These are phyloP conservation scores for Cutaneotrichosporon daszewskae DNA, from an alignment of 1,284 basidiomycete species.

Conservation along the genomic window DNA sequence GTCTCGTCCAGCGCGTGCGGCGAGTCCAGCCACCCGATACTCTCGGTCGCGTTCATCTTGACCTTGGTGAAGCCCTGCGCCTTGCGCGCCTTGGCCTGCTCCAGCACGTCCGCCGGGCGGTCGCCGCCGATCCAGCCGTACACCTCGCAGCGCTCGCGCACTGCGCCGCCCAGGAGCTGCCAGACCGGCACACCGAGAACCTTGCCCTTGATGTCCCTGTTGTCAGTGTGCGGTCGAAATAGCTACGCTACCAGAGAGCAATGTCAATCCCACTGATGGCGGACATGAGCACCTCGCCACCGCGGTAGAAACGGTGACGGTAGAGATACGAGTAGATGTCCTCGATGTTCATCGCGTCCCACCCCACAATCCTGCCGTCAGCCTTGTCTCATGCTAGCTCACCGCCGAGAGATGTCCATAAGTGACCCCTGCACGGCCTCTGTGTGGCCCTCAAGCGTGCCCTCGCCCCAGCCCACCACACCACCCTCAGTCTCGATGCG, in stretches of 20 bases:
- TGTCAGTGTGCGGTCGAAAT: conserved; percentile 38
- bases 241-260: conserved; percentile 47
- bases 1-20: conserved; percentile 56
- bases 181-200: conserved; percentile 67
- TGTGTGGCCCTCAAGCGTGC: conserved; percentile 53
- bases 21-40: conserved; percentile 51
- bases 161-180: conserved; percentile 68
- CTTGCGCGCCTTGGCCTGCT: conserved; percentile 59
- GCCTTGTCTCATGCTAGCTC: conserved; percentile 3
- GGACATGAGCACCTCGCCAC: conserved; percentile 65
- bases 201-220: conserved; percentile 70
- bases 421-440: conserved; percentile 70
- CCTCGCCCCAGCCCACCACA: conserved; percentile 60
- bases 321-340: conserved; percentile 57
- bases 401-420: conserved; percentile 58
- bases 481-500: conserved; percentile 64
- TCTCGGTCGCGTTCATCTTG: conserved; percentile 57
- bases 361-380: conserved; percentile 47
- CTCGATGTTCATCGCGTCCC: conserved; percentile 64
- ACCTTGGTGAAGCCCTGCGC: conserved; percentile 68
- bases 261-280: conserved; percentile 53
- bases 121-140: conserved; percentile 55
- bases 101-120: conserved; percentile 59
- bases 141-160: conserved; percentile 47
- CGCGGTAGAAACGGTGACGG: conserved; percentile 64